Evolutionary conservation across 2,329 filamentous ascomycete species (phyloP), one percentile per base, ranked within the genome.

Genomic region (Colletotrichum lini): DNA sequence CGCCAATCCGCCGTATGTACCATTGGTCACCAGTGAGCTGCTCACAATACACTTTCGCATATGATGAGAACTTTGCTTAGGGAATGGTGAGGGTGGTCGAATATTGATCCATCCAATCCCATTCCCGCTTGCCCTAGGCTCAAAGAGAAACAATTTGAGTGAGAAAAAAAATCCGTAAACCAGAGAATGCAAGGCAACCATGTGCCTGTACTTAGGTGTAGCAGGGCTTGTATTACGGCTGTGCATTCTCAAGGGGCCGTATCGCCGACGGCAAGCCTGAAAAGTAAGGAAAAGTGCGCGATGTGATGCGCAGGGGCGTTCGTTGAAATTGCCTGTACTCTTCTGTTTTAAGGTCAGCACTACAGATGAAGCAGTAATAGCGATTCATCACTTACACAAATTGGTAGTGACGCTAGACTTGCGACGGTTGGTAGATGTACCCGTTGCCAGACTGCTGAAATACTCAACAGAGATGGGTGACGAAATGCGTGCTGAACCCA

Each of bases 191-290:
- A 50, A 63, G 67, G 59, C 44, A 64, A 53, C 42, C 63, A 30
- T 44, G 42, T 67, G 57, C 67, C 67, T 57, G 57, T 35, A 44
- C 30, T 50, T 16, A 42, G 40, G 23, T 57, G 26, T 42, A 30
- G 21, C 44, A 62, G 67, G 63, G 18, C 50, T 70, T 70, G 44
- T 44, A 70, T 70, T 70, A 70, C 2, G 56, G 52, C 8, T 57
- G 65, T 60, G 42, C 42, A 4, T 44, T 44, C 42, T 35, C 12
- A 45, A 35, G 42, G 3, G 23, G 21, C 23, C 8, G 26, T 50
- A 42, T 50, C 26, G 21, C 9, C 30, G 16, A 45, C 47, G 13
- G 50, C 40, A 21, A 61, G 10, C 35, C 12, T 47, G 18, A 38
- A 30, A 47, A 10, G 54, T 26, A 60, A 42, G 18, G 58, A 59